Base-by-base conservation (phyloP, 2,329 filamentous ascomycete species). In the Clonostachys solani region DNA sequence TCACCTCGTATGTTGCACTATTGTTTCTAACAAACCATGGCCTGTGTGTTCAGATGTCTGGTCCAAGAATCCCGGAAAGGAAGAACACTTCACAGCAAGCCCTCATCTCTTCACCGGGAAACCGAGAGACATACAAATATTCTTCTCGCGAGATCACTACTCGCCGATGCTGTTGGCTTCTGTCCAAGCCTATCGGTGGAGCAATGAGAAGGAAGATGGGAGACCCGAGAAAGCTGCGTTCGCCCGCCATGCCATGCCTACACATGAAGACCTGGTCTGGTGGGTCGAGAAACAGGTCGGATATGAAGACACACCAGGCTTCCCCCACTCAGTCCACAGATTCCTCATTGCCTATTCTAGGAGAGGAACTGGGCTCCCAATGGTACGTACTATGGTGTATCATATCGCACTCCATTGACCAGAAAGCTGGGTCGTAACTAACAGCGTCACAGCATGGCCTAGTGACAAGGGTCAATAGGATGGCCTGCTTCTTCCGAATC, bases 401-500 rank as follows among this genome's bases (percentile, higher is more conserved):
- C 23, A 29, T 56, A 60, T 23, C 12, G 13, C 17, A 17, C 49
- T 54, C 43, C 36, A 23, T 35, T n/a, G 13, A 12, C 15, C 29
- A 17, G 16, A 23, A 33, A 5, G 29, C 18, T 16, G 10, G 18
- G 29, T 13, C 19, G 29, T 44, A 23, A 36, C 43, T 48, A 38
- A 48, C 37, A 10, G n/a, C 5, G 5, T 37, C 33, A 16, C 16
- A 74, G 71, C 62, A 68, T 50, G 59, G 64, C 29, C 62, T 76
- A 29, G 65, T 74, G 15, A 60, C 56, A 42, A 68, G 69, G 50
- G 69, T 75, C 36, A 68, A 73, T 50, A 63, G 63, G 44, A 67
- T 77, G 62, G 71, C 70, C 51, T 75, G 71, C 59, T 71, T 76
- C 63, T 77, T 75, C 57, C 68, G 63, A 50, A 73, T 77, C 51